Conservation (phyloP, 352 stramenopile species). For the Peronospora farinosa region DNA sequence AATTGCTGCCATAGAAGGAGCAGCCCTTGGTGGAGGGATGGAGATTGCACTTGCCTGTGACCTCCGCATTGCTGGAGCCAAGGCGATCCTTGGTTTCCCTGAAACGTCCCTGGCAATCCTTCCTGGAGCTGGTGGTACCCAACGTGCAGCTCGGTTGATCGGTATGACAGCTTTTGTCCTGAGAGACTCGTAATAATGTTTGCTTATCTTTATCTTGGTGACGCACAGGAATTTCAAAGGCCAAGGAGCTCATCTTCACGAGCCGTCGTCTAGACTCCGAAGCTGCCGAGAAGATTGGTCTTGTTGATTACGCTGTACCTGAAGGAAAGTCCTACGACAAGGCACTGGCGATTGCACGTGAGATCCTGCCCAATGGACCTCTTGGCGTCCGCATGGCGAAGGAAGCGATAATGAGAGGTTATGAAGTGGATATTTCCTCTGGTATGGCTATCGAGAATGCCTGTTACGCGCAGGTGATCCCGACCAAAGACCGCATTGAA, state of each 20-base stretch:
- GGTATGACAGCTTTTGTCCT: constrained; percentile 26
- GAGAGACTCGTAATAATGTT: neutral
- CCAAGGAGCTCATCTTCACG: constrained; percentile 94
- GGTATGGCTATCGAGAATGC: constrained; percentile 89
- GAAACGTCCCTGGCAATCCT: constrained; percentile 92
- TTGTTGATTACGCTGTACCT: constrained; percentile 86
- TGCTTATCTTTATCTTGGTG: constrained; percentile 4
- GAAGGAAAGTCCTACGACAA: constrained; percentile 59
- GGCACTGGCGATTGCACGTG: constrained; percentile 74
- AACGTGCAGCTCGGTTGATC: constrained; percentile 88
- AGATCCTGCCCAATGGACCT: constrained; percentile 89
- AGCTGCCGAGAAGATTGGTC: constrained; percentile 72
- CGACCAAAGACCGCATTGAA: constrained; percentile 90
- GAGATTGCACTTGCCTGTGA: constrained; percentile 91
- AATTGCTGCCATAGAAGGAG: constrained; percentile 89
- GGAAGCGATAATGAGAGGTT: constrained; percentile 80
- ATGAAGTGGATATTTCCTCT: constrained; percentile 72
- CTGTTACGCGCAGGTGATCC: constrained; percentile 88
- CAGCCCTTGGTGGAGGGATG: constrained; percentile 86
- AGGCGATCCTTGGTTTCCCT: constrained; percentile 82
- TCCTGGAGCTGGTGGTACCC: constrained; percentile 89
- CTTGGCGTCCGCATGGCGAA: constrained; percentile 90
- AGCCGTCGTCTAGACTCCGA: constrained; percentile 72
- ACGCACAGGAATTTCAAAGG: constrained; percentile 64
- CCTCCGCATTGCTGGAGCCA: constrained; percentile 84